Evolutionary conservation across 495 filamentous ascomycete species (phyloP).

Genomic region (Penicillium mononematosum): DNA sequence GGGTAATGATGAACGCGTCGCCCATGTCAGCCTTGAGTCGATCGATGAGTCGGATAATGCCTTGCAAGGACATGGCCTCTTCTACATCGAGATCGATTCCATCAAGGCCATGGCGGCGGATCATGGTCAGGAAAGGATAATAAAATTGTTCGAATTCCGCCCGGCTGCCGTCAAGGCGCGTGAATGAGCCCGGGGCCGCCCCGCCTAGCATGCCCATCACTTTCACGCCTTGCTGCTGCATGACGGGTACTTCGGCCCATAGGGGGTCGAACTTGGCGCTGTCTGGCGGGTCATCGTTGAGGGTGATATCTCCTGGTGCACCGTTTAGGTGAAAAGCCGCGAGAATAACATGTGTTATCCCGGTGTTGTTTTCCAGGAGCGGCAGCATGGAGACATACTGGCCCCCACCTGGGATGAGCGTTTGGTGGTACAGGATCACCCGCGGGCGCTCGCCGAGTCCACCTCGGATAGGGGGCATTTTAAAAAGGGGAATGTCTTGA

Average conservation of each 20-base stretch:
- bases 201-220: constrained; percentile 83
- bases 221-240: constrained; percentile 65
- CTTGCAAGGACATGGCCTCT: constrained; percentile 66
- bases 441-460: constrained; percentile 38
- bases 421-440: constrained; percentile 73
- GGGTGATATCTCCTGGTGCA: constrained; percentile 55
- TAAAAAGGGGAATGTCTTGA: not conserved
- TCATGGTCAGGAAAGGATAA: constrained; percentile 56
- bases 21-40: constrained; percentile 72
- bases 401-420: constrained; percentile 52
- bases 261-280: constrained; percentile 56
- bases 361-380: constrained; percentile 56
- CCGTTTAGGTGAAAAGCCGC: constrained; percentile 80
- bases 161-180: constrained; percentile 58
- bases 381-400: constrained; percentile 68
- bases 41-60: constrained; percentile 70
- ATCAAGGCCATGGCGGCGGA: constrained; percentile 57
- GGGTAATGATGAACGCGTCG: constrained; percentile 66
- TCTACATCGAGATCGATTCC: constrained; percentile 86
- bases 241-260: constrained; percentile 67
- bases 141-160: constrained; percentile 67
- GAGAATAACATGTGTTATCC: constrained; percentile 74
- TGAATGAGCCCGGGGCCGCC: constrained; percentile 68
- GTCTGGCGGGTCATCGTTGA: constrained; percentile 70
- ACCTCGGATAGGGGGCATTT: constrained; percentile 38